phyloP scores from a whole-genome alignment of 495 filamentous ascomycete species.

The Gamarada debralockiae region DNA sequence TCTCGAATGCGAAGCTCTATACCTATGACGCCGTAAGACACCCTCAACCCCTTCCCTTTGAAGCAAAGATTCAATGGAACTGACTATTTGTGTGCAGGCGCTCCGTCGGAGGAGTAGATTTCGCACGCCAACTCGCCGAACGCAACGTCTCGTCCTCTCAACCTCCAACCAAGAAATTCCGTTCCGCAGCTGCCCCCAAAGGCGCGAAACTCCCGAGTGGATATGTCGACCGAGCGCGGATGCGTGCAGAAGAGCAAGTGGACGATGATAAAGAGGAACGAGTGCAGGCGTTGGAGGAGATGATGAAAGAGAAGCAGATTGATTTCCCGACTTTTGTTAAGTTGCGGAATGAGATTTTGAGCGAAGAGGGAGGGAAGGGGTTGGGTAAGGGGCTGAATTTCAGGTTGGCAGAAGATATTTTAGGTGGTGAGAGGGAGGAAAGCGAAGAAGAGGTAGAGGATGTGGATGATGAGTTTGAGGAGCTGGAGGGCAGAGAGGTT shows the following conservation, averaged over 20 bases:
- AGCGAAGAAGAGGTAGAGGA: conserved; percentile 38
- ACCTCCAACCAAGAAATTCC: conserved; percentile 61
- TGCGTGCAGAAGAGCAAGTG: conserved; percentile 30
- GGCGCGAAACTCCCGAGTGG: conserved; percentile 74
- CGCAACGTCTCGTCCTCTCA: conserved; percentile 46
- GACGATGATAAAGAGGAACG: conserved; percentile 50
- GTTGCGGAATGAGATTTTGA: conserved; percentile 69
- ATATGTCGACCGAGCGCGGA: conserved; percentile 79
- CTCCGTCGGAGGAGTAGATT: conserved; percentile 64
- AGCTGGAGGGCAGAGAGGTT: conserved; percentile 61
- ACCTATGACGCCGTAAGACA: conserved; percentile 77
- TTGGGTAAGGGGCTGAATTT: conserved; percentile 90
- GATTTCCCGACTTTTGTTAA: neutral
- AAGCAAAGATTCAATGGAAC: neutral
- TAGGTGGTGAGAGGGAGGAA: conserved; percentile 15
- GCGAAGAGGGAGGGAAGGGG: conserved; percentile 74
- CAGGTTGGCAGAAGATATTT: conserved; percentile 60
- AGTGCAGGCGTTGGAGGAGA: conserved; percentile 75
- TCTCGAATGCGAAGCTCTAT: conserved; percentile 70
- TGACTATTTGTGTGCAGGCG: conserved; percentile 45
- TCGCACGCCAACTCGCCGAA: conserved; percentile 82
- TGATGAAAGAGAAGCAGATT: conserved; percentile 51
- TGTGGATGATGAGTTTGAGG: conserved; percentile 76
- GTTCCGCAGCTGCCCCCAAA: conserved; percentile 74
- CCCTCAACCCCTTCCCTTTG: conserved; percentile 7